Conservation (phyloP, 495 filamentous ascomycete genomes). For the Xylaria telfairii region DNA sequence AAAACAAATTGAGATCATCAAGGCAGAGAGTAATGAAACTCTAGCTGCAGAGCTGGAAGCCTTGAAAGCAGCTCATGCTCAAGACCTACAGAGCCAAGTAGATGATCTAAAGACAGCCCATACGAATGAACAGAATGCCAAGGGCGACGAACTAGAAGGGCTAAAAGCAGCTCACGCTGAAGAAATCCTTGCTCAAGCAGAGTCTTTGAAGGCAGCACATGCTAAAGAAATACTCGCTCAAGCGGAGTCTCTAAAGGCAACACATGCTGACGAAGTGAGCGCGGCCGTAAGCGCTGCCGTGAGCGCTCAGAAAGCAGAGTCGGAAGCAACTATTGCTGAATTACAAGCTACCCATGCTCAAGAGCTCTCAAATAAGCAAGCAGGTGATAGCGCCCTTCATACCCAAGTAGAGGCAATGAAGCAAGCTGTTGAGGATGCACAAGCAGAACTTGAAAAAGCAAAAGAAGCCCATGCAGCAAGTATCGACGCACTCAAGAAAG, state of each 20-base stretch:
- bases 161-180: conserved; percentile 37
- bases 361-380: conserved; percentile 37
- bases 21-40: conserved; percentile 44
- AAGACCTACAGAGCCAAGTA: conserved; percentile 40
- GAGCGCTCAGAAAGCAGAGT: conserved; percentile 27
- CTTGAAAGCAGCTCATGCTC: conserved; percentile 48
- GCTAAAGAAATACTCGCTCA: conserved; percentile 31
- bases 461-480: conserved; percentile 45
- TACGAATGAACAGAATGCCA: conserved; percentile 38
- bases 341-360: conserved; percentile 34
- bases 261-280: conserved; percentile 22
- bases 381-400: conserved; percentile 33
- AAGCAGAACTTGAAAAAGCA: conserved; percentile 49
- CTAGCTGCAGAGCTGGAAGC: conserved; percentile 49
- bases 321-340: conserved; percentile 34
- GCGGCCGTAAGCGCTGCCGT: conserved; percentile 22
- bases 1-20: conserved; percentile 50
- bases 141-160: conserved; percentile 31
- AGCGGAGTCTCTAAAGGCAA: conserved; percentile 34
- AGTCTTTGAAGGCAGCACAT: conserved; percentile 31
- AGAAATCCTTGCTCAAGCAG: conserved; percentile 41
- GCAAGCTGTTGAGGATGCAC: conserved; percentile 40
- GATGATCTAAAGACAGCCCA: conserved; percentile 48
- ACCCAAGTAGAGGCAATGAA: conserved; percentile 42
- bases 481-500: conserved; percentile 50